Evolutionary conservation across 768 basidiomycete genomes (phyloP).

Genomic region (Auriscalpium vulgare): DNA sequence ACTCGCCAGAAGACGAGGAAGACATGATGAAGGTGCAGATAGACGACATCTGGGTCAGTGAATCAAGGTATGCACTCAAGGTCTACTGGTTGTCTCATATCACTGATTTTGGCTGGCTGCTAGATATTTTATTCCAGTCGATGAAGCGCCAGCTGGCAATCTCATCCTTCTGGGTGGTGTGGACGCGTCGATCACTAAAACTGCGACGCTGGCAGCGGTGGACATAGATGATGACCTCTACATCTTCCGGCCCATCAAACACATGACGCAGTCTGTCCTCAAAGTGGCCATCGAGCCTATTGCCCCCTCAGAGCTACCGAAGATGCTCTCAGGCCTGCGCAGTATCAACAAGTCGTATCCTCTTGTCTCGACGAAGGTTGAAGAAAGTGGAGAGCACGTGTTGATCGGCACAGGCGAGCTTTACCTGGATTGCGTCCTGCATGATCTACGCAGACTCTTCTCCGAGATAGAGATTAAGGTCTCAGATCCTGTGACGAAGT

Average conservation of each 20-base stretch:
- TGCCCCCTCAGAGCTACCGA: conserved; percentile 93
- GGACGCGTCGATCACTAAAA: conserved; percentile 91
- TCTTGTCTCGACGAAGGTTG: conserved; percentile 88
- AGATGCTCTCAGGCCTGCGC: conserved; percentile 95
- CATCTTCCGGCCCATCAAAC: conserved; percentile 94
- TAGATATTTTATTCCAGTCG: conserved; percentile 87
- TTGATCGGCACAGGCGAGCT: conserved; percentile 95
- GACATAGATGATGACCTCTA: conserved; percentile 81
- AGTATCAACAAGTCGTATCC: conserved; percentile 99
- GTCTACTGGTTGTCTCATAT: background rate
- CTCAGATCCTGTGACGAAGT: conserved; percentile 96
- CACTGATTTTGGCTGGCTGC: background rate
- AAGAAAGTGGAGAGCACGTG: conserved; percentile 97
- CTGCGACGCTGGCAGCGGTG: conserved; percentile 74
- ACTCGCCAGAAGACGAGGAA: conserved; percentile 98
- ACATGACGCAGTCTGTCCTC: conserved; percentile 93
- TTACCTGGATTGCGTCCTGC: conserved; percentile 94
- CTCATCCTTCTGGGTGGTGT: conserved; percentile 89
- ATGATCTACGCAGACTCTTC: conserved; percentile 86
- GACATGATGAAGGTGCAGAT: conserved; percentile 85
- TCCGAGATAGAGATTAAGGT: conserved; percentile 99
- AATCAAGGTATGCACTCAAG: conserved; percentile 60
- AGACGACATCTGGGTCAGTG: conserved; percentile 85
- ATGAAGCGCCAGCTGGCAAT: conserved; percentile 87
- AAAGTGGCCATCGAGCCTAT: conserved; percentile 99